phyloP scores from a whole-genome alignment of 176 grass and related monocot genomes.

The Coix lacrymajobi region DNA sequence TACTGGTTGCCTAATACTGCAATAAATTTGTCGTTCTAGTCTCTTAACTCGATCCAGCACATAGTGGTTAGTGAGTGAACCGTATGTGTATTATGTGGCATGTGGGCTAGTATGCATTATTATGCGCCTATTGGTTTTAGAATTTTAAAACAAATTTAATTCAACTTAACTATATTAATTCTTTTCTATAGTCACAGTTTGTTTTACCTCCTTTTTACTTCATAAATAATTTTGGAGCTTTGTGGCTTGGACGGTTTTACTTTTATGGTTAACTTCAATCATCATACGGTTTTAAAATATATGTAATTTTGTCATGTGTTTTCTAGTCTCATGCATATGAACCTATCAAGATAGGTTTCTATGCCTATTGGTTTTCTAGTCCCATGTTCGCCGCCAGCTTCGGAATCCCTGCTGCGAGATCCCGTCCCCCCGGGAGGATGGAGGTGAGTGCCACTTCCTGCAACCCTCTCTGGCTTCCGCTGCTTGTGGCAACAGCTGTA shows the following conservation, averaged over 20 bases:
- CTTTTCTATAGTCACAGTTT: background rate
- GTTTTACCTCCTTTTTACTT: background rate
- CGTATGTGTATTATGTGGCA: too few species aligned
- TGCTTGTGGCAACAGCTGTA: background rate
- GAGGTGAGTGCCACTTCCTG: conserved; percentile 30
- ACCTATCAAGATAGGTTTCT: too few species aligned
- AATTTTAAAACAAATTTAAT: background rate
- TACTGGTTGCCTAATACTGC: too few species aligned
- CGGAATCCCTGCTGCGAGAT: conserved; percentile 17
- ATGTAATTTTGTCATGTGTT: too few species aligned
- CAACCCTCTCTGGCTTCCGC: background rate
- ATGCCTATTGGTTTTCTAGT: too few species aligned
- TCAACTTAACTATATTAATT: background rate
- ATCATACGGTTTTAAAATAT: background rate
- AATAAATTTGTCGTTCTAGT: too few species aligned
- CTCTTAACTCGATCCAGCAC: too few species aligned
- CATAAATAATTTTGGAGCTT: background rate
- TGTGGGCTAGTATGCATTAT: too few species aligned
- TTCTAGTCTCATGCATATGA: too few species aligned
- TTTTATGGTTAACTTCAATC: background rate
- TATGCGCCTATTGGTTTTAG: background rate
- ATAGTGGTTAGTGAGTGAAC: too few species aligned
- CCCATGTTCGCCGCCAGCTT: background rate
- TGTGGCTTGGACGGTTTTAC: background rate
- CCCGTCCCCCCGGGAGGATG: conserved; percentile 19